A percentile compares a stretch with the other conserved stretches of the same genome.
These are phyloP conservation scores for Malus asiatica DNA, from an alignment of 306 rosid genomes.

Conservation along the genomic window DNA sequence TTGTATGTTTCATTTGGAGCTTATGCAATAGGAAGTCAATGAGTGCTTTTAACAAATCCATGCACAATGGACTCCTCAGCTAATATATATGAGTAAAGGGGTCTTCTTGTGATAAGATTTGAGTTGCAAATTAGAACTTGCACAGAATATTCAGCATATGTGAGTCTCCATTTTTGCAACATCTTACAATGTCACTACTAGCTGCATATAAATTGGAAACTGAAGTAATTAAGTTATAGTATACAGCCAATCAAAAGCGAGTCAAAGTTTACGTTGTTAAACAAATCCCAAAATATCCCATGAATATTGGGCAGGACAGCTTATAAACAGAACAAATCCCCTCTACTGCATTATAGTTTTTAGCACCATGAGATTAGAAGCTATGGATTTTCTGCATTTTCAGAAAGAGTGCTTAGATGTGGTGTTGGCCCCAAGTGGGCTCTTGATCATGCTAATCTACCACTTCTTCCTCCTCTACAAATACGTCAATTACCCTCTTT, in stretches of 20 bases:
- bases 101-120: too few species aligned
- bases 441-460: slow-evolving; percentile 47
- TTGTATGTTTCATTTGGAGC: neutral
- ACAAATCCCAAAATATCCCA: neutral
- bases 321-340: neutral
- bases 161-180: neutral
- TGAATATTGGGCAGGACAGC: neutral
- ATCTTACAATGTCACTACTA: neutral
- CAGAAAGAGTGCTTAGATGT: slow-evolving; percentile 50
- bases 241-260: neutral
- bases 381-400: slow-evolving; percentile 28
- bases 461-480: slow-evolving; percentile 57
- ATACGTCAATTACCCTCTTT: slow-evolving; percentile 49
- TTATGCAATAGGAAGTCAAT: too few species aligned
- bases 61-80: neutral
- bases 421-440: slow-evolving; percentile 59
- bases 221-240: neutral
- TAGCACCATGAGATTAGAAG: neutral
- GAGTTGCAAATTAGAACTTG: too few species aligned
- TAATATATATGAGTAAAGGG: neutral
- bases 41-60: neutral
- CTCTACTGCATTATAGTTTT: neutral
- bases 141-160: too few species aligned
- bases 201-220: neutral
- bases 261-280: neutral